Evolutionary conservation across 257 asterid genomes (phyloP), one percentile per base, ranked within the genome.

Genomic region (Ilex asprella): DNA sequence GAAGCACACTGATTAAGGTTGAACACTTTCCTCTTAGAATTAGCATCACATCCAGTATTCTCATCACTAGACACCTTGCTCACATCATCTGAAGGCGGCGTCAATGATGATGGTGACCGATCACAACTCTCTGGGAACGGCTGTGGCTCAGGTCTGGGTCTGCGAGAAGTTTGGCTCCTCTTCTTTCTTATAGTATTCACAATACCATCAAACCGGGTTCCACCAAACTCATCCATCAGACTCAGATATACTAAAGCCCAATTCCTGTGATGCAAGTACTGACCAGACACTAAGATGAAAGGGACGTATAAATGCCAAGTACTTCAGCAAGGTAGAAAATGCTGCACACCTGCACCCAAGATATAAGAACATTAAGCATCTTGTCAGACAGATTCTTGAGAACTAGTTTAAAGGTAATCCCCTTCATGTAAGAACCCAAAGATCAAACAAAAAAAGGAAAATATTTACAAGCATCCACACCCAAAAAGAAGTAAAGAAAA

Each of bases 1-100:
- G 95, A 86, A 58, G 85, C 84, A 52, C 90, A 87, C 62, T 85
- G 94, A 69, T 73, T 93, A 72, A 89, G 78, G 78, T 81, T 85
- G 76, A 84, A 79, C 80, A 84, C 86, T 71, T 87, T 89, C 52
- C 84, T 86, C 39, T 82, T 85, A 44, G 83, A 78, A 70, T 75
- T 78, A 30, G 78, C 74, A 69, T 80, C 95, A 5, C 3, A 53
- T 2, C 81, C 85, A 60, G 61, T 69, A 62, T 78, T 77, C 70
- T 92, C 99, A 67, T 83, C 93, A 49, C 97, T 82, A 10, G 95
- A 84, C 52, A 72, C 83, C 81, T 77, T 86, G 71, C 81, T 68
- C 62, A 60, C 50, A 62, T 88, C 96, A 61, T 82, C 88, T 30
- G 94, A 82, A 60, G 56, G 61, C 21, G 84, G 63, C 10, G 84